Base-by-base conservation (phyloP, 164 flowering plant genomes). In the Vitis rotundifolia region DNA sequence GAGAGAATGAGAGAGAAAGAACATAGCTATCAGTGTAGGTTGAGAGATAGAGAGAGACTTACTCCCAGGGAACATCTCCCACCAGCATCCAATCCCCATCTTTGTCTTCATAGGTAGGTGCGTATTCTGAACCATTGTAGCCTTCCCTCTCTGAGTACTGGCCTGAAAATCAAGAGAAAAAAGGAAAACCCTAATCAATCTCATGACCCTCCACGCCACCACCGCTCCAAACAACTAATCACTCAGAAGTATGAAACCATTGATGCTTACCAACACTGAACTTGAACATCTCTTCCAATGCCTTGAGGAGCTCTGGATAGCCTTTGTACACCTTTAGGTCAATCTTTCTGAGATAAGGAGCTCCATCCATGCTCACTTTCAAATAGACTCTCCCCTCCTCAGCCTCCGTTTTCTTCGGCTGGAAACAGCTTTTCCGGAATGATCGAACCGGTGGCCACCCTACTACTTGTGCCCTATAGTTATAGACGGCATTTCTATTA, bases 321-420 rank as follows among this genome's bases (percentile, higher is more conserved):
- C 67, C 63, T 11, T 67, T 61, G 56, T 76, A 79, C 1, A 79
- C 28, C 64, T 76, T 73, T 61, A 79, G 11, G 59, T 74, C 80
- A 49, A 80, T 69, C 63, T 80, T 80, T 56, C 82, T 73, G 2
- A 79, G 70, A 59, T 48, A 79, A 50, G 76, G 80, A 70, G 77
- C 80, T 58, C 80, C 80, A 71, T 80, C 83, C 78, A 80, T 65
- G 80, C 80, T 77, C 1, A 74, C 76, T 63, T 79, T 77, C 11
- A 79, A 72, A 47, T 71, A 78, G n/a, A 64, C 64, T n/a, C 80
- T 76, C 7, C 22, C 44, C 3, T 8, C 51, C n/a, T 63, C 77
- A 1, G 67, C 69, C 58, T 68, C 76, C 4, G 54, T 59, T 59
- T 79, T 79, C 68, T 72, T 78, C 9, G 60, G 54, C 54, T 71